phyloP scores from a whole-genome alignment of 768 basidiomycete genomes.

The Tulasnella sp. region DNA sequence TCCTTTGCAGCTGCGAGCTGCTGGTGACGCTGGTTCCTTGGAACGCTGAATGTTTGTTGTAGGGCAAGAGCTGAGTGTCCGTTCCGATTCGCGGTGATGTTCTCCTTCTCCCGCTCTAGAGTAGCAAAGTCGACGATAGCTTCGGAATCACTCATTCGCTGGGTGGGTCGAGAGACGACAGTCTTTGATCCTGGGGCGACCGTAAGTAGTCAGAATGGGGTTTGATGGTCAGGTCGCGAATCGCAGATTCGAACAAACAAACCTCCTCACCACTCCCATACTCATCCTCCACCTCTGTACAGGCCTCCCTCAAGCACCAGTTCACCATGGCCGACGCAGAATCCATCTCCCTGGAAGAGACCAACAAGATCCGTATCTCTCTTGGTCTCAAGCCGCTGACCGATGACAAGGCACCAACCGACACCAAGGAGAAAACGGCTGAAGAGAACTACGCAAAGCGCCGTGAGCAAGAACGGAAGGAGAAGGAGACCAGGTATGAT shows the following conservation, averaged over 20 bases:
- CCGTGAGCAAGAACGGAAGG: constrained; percentile 64
- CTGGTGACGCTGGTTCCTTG: constrained; percentile 61
- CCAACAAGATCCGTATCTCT: constrained; percentile 91
- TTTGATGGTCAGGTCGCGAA: neutral
- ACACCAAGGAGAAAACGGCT: constrained; percentile 76
- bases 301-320: neutral
- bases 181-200: constrained; percentile 26
- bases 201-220: neutral
- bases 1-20: constrained; percentile 42
- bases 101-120: constrained; percentile 47
- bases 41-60: constrained; percentile 38
- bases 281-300: neutral
- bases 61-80: constrained; percentile 45
- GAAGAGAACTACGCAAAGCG: constrained; percentile 78
- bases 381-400: constrained; percentile 91
- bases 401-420: constrained; percentile 67
- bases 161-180: constrained; percentile 38
- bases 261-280: constrained; percentile 1
- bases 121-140: constrained; percentile 40
- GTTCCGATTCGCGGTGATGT: constrained; percentile 42
- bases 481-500: constrained; percentile 71
- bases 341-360: constrained; percentile 88
- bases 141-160: constrained; percentile 42
- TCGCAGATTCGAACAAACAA: constrained; percentile 13
- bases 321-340: constrained; percentile 57